Conservation (phyloP, 352 stramenopile genomes). For the Globisporangium heterothallicum region DNA sequence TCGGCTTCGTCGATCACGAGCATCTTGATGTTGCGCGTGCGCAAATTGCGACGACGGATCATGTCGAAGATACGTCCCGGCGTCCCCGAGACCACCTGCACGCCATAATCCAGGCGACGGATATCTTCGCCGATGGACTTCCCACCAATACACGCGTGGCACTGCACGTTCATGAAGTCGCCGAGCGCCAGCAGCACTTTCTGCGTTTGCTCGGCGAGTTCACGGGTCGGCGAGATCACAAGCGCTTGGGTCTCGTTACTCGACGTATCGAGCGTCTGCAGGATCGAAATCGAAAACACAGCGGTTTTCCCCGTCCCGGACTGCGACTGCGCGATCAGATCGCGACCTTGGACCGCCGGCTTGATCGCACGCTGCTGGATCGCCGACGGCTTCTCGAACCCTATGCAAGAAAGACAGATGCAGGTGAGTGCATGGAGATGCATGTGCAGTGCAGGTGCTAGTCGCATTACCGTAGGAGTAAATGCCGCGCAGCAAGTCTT, state of each 20-base stretch:
- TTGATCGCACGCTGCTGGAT: constrained; percentile 98
- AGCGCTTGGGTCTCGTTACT: constrained; percentile 93
- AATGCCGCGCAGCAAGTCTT: constrained; percentile 89
- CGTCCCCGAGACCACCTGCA: constrained; percentile 95
- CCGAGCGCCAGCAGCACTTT: constrained; percentile 93
- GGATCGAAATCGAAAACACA: constrained; percentile 92
- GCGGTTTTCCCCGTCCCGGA: constrained; percentile 94
- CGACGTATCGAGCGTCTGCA: constrained; percentile 92
- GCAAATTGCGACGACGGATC: constrained; percentile 91
- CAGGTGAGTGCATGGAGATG: background rate
- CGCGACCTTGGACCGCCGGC: constrained; percentile 92
- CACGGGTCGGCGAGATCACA: constrained; percentile 94
- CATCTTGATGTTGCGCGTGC: constrained; percentile 90
- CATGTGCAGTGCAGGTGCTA: background rate
- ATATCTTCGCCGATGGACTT: constrained; percentile 95
- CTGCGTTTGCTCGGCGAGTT: constrained; percentile 96
- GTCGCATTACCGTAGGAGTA: constrained; percentile 75
- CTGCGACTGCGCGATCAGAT: constrained; percentile 97
- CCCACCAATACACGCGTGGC: constrained; percentile 94
- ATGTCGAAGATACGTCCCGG: constrained; percentile 97
- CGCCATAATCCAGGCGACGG: constrained; percentile 91
- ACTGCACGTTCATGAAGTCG: constrained; percentile 98
- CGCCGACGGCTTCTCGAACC: constrained; percentile 96
- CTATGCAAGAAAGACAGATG: constrained; percentile 16
- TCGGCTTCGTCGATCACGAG: constrained; percentile 98